Conservation (phyloP, 306 rosid species). For the Vachellia pachyceras region DNA sequence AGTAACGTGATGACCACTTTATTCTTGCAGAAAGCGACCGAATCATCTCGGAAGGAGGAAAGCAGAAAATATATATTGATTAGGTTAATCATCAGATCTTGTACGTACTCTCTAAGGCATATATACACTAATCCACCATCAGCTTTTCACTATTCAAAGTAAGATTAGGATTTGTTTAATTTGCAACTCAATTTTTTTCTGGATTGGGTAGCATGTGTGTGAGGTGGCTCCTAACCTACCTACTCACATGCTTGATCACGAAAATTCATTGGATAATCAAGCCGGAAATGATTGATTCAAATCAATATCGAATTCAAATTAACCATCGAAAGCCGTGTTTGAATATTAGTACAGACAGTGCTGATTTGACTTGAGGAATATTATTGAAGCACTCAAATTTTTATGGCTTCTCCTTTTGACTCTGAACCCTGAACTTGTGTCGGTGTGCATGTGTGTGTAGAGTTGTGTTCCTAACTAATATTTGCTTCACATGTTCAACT, state of each 20-base stretch:
- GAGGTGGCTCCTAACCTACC: conserved; percentile 47
- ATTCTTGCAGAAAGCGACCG: conserved; percentile 44
- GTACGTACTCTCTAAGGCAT: conserved; percentile 18
- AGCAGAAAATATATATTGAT: conserved; percentile 27
- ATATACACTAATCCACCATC: background rate
- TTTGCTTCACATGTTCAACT: conserved; percentile 17
- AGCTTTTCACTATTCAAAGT: background rate
- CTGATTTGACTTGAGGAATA: conserved; percentile 43
- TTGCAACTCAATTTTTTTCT: conserved; percentile 9
- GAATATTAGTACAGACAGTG: conserved; percentile 27
- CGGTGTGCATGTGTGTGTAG: conserved; percentile 17
- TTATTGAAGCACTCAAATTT: conserved; percentile 32
- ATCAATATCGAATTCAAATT: background rate
- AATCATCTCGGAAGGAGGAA: conserved; percentile 50
- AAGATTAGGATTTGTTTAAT: conserved; percentile 26
- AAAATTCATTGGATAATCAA: conserved; percentile 7
- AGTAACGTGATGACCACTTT: conserved; percentile 68
- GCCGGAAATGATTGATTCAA: conserved; percentile 37
- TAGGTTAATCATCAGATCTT: conserved; percentile 42
- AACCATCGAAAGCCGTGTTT: conserved; percentile 45
- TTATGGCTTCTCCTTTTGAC: conserved; percentile 26
- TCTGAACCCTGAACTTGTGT: conserved; percentile 32
- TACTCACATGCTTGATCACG: conserved; percentile 49
- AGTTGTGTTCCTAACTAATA: background rate
- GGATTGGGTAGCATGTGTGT: conserved; percentile 55